These are phyloP conservation scores for Geotrichum citri-aurantii DNA, from an alignment of 1,139 yeast genomes.

Conservation along the genomic window DNA sequence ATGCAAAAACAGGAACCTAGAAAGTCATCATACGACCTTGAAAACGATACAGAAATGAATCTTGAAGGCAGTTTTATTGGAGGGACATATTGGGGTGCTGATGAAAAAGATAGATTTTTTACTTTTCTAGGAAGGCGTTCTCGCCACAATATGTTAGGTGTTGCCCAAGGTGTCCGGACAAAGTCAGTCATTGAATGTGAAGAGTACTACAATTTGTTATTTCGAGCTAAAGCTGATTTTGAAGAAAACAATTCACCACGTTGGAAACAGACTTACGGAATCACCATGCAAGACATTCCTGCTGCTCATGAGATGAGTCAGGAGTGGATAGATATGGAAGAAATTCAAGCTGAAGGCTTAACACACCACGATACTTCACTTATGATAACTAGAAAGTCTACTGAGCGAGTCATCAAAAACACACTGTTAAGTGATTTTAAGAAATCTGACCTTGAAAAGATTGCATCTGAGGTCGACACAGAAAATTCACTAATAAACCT, in stretches of 20 bases:
- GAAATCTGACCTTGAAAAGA: background rate
- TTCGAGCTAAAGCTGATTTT: conserved; percentile 25
- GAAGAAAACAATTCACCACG: background rate
- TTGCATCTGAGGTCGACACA: background rate
- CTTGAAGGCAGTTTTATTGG: conserved; percentile 9
- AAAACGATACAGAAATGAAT: background rate
- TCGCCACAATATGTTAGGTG: conserved; percentile 44
- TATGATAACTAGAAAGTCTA: background rate
- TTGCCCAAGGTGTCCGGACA: conserved; percentile 38
- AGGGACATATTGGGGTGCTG: conserved; percentile 40
- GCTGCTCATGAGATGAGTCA: conserved; percentile 50
- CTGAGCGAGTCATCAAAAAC: background rate
- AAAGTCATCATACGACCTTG: background rate
- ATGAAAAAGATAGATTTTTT: conserved; percentile 43
- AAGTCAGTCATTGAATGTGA: conserved; percentile 46
- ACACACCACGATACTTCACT: background rate
- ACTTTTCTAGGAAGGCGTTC: conserved; percentile 43
- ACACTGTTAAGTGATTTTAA: background rate
- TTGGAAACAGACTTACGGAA: conserved; percentile 11
- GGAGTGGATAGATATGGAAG: conserved; percentile 45
- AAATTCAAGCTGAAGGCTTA: conserved; percentile 36
- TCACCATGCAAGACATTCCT: conserved; percentile 45
- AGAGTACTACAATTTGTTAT: conserved; percentile 43
- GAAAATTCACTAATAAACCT: conserved; percentile 11
- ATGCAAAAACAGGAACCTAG: background rate